phyloP scores from a whole-genome alignment of 169 alveolate species.

The Miamiensis avidus region DNA sequence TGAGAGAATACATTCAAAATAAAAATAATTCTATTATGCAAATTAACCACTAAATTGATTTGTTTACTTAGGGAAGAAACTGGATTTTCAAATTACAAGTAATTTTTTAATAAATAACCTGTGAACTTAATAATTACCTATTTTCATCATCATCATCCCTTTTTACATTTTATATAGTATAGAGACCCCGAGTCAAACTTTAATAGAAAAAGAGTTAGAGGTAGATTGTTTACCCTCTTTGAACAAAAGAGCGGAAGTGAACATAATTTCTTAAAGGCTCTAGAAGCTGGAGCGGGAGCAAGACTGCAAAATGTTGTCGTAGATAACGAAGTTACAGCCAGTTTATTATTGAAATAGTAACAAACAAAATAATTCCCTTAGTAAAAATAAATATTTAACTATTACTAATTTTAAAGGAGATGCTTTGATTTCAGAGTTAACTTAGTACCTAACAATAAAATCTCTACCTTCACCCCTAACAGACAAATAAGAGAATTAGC shows the following conservation, averaged over 20 bases:
- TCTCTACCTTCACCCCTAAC: conserved; percentile 31
- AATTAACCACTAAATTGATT: background rate
- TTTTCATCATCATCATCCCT: conserved; percentile 26
- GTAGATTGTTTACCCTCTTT: conserved; percentile 77
- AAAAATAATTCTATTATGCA: conserved; percentile 4
- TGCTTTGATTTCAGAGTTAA: conserved; percentile 53
- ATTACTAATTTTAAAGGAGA: conserved; percentile 19
- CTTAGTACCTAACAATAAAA: conserved; percentile 69
- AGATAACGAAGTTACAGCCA: conserved; percentile 63
- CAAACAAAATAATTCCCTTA: no score
- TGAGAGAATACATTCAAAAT: background rate
- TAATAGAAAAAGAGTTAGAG: conserved; percentile 62
- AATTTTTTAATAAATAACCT: background rate
- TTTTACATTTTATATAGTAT: conserved; percentile 48
- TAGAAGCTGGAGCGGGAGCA: conserved; percentile 87
- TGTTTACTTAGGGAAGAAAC: background rate
- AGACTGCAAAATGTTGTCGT: conserved; percentile 67
- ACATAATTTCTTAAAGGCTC: conserved; percentile 72
- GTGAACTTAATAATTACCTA: background rate
- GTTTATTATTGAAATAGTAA: conserved; percentile 52
- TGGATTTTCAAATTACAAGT: conserved; percentile 23
- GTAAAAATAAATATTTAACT: no score
- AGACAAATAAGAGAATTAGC: conserved; percentile 50
- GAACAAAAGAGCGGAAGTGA: conserved; percentile 71
- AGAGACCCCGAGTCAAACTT: conserved; percentile 66